Base-by-base conservation (phyloP, 495 filamentous ascomycete species). In the Podospora conica region DNA sequence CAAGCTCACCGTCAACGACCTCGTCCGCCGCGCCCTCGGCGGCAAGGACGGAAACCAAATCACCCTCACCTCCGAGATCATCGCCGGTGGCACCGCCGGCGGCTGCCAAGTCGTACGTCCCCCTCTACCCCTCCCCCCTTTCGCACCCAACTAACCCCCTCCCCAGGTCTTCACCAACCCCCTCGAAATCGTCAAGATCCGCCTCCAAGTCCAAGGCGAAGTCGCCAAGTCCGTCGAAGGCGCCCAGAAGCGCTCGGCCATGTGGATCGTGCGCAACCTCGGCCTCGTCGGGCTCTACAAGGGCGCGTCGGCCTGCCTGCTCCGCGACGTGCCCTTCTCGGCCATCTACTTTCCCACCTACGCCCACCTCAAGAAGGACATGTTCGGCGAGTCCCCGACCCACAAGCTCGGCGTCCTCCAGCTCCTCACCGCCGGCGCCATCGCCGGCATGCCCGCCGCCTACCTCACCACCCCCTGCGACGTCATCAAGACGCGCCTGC, bases 301-400 rank as follows among this genome's bases (percentile, higher is more conserved):
- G 82, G 96, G 95, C 58, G 95, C 96, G n/a, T 92, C 87, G 54
- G 95, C 96, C 11, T 98, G 95, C 77, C 81, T 98, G 69, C 86
- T 98, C 22, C 93, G 95, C 64, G 95, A 98, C 75, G 91, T 97
- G 6, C 95, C 95, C 3, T 98, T 98, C 82, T 97, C 93, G 55
- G 93, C 92, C 65, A 98, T 98, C 74, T 98, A 98, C 81, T 98
- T 98, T 87, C 94, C 96, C 10, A 91, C 91, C 22, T 98, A 98
- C 80, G 88, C 86, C 66, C 95, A 98, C 76, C 80, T 98, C 61
- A 98, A 98, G 82, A 84, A 86, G 71, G 95, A 96, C 78, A 83
- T 90, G 74, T 98, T 98, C 71, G 95, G 95, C 77, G 95, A 98
- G 78, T 86, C 87, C 11, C 83, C 83, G n/a, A 91, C 86, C 57